These are phyloP conservation scores for Massariosphaeria phaeospora DNA, from an alignment of 495 filamentous ascomycete species.

Conservation along the genomic window DNA sequence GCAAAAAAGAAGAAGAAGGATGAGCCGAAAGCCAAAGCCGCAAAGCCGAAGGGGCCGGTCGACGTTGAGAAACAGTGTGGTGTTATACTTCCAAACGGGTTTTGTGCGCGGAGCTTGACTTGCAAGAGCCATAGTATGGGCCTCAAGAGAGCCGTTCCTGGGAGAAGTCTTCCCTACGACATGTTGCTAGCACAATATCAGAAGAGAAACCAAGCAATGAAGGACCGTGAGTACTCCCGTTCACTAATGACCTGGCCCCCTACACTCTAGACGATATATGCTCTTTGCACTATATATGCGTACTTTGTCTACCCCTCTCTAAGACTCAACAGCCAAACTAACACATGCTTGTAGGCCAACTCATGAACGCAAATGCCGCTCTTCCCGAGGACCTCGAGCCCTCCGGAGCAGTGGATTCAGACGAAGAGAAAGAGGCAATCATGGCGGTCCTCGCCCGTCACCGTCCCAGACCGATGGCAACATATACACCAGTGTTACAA, in stretches of 20 bases:
- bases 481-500: constrained; percentile 61
- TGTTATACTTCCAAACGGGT: constrained; percentile 77
- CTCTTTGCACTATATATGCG: background rate
- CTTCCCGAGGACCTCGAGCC: constrained; percentile 75
- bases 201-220: constrained; percentile 97
- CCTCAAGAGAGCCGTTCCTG: constrained; percentile 84
- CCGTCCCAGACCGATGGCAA: constrained; percentile 66
- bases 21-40: constrained; percentile 73
- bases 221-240: constrained; percentile 65
- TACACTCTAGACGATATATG: too few species aligned
- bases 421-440: constrained; percentile 84
- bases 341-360: constrained; percentile 58
- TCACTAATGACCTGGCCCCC: background rate
- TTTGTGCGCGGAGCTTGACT: constrained; percentile 85
- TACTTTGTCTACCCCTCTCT: background rate
- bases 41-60: constrained; percentile 90
- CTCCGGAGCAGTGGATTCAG: constrained; percentile 73
- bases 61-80: constrained; percentile 98
- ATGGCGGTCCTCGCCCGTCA: constrained; percentile 77
- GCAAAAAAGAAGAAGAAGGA: constrained; percentile 96
- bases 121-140: constrained; percentile 98
- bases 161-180: constrained; percentile 88
- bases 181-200: constrained; percentile 91
- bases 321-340: background rate
- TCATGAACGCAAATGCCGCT: constrained; percentile 91